Evolutionary conservation across 1,284 basidiomycete genomes (phyloP).

Genomic region (Ganoderma multipileum): DNA sequence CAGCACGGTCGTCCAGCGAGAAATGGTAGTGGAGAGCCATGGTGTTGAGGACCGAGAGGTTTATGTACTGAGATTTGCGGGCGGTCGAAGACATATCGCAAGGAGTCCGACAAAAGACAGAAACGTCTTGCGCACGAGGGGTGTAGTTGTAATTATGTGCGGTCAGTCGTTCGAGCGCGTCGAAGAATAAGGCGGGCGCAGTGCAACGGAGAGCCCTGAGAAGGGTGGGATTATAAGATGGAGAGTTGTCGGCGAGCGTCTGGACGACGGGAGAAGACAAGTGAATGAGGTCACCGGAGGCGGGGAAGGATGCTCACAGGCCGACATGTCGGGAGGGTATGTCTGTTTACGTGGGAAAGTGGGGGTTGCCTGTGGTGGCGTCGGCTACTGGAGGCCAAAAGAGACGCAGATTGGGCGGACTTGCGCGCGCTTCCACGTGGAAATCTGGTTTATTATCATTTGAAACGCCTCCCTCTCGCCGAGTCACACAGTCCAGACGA

Average conservation of each 20-base stretch:
- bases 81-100: slow-evolving; percentile 4
- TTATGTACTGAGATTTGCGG: slow-evolving; percentile 1
- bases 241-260: neutral
- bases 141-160: neutral
- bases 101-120: neutral
- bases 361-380: neutral
- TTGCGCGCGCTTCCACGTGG: slow-evolving; percentile 25
- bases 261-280: neutral
- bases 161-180: neutral
- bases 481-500: slow-evolving; percentile 32
- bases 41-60: neutral
- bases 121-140: neutral
- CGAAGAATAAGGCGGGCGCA: neutral
- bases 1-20: neutral
- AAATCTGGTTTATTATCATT: slow-evolving; percentile 17
- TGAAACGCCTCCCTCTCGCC: slow-evolving; percentile 29
- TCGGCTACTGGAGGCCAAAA: slow-evolving; percentile 11
- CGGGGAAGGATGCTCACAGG: neutral
- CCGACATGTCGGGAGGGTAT: neutral
- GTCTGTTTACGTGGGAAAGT: slow-evolving; percentile 18
- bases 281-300: neutral
- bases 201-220: neutral
- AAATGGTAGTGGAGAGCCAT: slow-evolving; percentile 2
- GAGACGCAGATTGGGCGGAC: slow-evolving; percentile 19
- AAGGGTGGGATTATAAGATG: neutral